Evolutionary conservation across 164 flowering plant genomes (phyloP).

Genomic region (Chloranthus sessilifolius): DNA sequence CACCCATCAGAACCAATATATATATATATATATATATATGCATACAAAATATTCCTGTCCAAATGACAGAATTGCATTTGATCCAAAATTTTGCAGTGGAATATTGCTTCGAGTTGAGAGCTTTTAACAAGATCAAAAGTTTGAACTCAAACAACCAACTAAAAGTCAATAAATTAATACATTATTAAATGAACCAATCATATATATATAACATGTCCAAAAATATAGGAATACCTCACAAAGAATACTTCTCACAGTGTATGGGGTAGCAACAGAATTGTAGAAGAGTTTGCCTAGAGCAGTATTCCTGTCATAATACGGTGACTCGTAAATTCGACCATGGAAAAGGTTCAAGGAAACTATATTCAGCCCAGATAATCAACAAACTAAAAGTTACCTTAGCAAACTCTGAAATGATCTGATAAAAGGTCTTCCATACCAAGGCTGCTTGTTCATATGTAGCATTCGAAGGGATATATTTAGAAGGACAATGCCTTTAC

Average conservation of each 20-base stretch:
- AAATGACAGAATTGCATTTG: too few relatives aligned
- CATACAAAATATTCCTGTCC: too few relatives aligned
- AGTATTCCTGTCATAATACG: conserved; percentile 56
- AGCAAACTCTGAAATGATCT: conserved; percentile 75
- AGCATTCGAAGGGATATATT: conserved; percentile 93
- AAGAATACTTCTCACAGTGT: conserved; percentile 77
- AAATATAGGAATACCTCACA: conserved; percentile 54
- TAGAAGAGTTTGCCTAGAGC: conserved; percentile 61
- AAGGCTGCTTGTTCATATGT: conserved; percentile 89
- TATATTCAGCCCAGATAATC: not conserved
- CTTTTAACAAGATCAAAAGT: too few relatives aligned
- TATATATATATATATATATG: too few relatives aligned
- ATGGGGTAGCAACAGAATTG: conserved; percentile 69
- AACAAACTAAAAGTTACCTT: conserved; percentile 35
- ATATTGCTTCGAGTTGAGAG: too few relatives aligned
- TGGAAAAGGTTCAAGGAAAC: not conserved
- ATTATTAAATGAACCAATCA: too few relatives aligned
- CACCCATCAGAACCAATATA: conserved; percentile 2
- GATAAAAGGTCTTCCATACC: conserved; percentile 79
- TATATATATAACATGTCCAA: not conserved
- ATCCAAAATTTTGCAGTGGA: too few relatives aligned
- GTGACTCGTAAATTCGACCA: conserved; percentile 1
- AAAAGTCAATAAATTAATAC: too few relatives aligned
- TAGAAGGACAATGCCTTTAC: conserved; percentile 72
- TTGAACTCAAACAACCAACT: too few relatives aligned